Evolutionary conservation across 768 basidiomycete genomes (phyloP).

Genomic region (Myochromella boudieri): DNA sequence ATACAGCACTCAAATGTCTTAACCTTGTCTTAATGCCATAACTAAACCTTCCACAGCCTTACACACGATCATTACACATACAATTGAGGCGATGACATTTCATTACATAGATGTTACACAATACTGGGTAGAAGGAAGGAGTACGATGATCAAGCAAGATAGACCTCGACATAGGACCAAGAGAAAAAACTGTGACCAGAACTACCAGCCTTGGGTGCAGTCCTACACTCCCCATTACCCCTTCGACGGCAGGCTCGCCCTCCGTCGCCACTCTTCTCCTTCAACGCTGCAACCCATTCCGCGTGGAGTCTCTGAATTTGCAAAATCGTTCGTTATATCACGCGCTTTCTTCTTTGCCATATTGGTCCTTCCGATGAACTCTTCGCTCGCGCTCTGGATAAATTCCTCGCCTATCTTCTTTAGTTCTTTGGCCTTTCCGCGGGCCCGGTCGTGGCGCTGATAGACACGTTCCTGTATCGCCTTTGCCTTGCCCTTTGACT

Average conservation of each 20-base stretch:
- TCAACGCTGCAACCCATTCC: constrained; percentile 28
- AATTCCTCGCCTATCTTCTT: constrained; percentile 48
- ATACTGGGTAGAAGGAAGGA: not conserved
- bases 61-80: not conserved
- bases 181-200: constrained; percentile 9
- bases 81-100: not conserved
- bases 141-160: constrained; percentile 5
- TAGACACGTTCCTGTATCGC: constrained; percentile 44
- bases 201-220: not conserved
- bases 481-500: constrained; percentile 48
- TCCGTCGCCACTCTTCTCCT: constrained; percentile 17
- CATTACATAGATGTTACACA: constrained; percentile 8
- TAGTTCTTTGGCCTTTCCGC: constrained; percentile 51
- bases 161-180: constrained; percentile 11
- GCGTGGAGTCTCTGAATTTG: constrained; percentile 31
- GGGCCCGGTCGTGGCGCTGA: constrained; percentile 52
- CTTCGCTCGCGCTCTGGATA: constrained; percentile 40
- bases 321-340: constrained; percentile 31
- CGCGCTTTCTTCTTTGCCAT: constrained; percentile 19
- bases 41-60: not conserved
- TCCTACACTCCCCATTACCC: constrained; percentile 5
- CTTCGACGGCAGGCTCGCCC: constrained; percentile 3
- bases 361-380: constrained; percentile 37
- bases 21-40: too few species aligned
- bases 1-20: too few species aligned